phyloP scores from a whole-genome alignment of 768 basidiomycete genomes.

The Hydnomerulius pinastri region DNA sequence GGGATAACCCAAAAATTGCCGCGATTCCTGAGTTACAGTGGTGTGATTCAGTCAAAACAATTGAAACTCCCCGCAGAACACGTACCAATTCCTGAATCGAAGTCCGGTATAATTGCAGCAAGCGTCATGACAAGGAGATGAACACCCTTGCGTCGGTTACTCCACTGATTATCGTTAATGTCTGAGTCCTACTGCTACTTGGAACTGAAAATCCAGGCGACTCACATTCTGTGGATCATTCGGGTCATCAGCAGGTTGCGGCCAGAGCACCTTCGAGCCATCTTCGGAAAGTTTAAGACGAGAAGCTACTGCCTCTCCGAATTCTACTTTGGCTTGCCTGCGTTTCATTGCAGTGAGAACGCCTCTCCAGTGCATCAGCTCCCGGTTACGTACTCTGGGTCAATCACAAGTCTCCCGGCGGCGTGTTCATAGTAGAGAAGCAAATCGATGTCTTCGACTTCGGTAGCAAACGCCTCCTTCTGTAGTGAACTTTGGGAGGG shows the following conservation, averaged over 20 bases:
- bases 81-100: conserved; percentile 52
- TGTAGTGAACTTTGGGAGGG: conserved; percentile 5
- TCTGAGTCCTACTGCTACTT: not conserved
- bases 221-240: conserved; percentile 57
- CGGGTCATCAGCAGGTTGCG: conserved; percentile 51
- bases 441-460: conserved; percentile 32
- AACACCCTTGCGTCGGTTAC: conserved; percentile 42
- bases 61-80: too few species aligned
- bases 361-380: not conserved
- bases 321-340: conserved; percentile 51
- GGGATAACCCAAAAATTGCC: conserved; percentile 47
- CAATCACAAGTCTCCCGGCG: conserved; percentile 62
- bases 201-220: not conserved
- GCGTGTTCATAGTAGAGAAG: conserved; percentile 50
- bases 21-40: conserved; percentile 49
- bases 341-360: not conserved
- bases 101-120: conserved; percentile 56
- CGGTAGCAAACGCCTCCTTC: not conserved
- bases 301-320: conserved; percentile 47
- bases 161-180: conserved; percentile 40
- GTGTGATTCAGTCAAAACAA: not conserved
- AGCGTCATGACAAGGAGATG: conserved; percentile 51
- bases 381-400: conserved; percentile 49
- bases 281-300: conserved; percentile 47
- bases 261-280: conserved; percentile 53